Conservation (phyloP, 495 filamentous ascomycete species). For the Entonaema liquescens region DNA sequence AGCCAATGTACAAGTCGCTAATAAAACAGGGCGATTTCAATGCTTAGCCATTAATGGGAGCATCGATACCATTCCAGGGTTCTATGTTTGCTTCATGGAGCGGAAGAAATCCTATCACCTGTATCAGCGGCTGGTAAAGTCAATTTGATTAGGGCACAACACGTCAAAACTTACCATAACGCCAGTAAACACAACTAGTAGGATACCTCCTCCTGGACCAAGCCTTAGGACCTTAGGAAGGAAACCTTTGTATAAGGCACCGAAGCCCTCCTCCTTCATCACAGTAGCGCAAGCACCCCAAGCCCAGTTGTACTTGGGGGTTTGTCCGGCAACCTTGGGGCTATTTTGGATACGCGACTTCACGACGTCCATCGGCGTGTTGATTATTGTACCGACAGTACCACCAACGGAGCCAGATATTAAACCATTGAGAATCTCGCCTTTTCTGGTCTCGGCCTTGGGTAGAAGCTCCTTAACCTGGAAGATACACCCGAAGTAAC, state of each 20-base stretch:
- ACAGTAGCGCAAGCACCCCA: slow-evolving; percentile 85
- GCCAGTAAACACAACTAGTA: slow-evolving; percentile 40
- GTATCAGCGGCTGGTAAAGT: not conserved
- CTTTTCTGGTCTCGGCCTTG: slow-evolving; percentile 76
- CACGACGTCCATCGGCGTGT: slow-evolving; percentile 97
- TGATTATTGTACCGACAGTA: slow-evolving; percentile 90
- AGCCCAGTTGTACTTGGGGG: slow-evolving; percentile 98
- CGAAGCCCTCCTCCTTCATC: slow-evolving; percentile 91
- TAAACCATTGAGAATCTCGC: slow-evolving; percentile 85
- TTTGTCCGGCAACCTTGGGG: slow-evolving; percentile 76
- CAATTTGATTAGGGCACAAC: not conserved
- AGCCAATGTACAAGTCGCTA: slow-evolving; percentile 31
- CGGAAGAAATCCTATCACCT: slow-evolving; percentile 37
- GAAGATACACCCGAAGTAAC: slow-evolving; percentile 98
- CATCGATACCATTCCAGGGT: not conserved
- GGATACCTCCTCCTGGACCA: slow-evolving; percentile 75
- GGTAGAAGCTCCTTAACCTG: slow-evolving; percentile 89
- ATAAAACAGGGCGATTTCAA: not conserved
- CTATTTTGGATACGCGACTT: slow-evolving; percentile 97
- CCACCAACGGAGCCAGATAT: slow-evolving; percentile 88
- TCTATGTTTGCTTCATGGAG: slow-evolving; percentile 32
- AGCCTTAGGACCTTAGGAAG: slow-evolving; percentile 91
- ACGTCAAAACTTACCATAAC: slow-evolving; percentile 28
- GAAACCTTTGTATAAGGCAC: slow-evolving; percentile 96
- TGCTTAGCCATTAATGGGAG: not conserved